phyloP scores from a whole-genome alignment of 2,329 filamentous ascomycete genomes.

The Aspergillus costaricaensis region DNA sequence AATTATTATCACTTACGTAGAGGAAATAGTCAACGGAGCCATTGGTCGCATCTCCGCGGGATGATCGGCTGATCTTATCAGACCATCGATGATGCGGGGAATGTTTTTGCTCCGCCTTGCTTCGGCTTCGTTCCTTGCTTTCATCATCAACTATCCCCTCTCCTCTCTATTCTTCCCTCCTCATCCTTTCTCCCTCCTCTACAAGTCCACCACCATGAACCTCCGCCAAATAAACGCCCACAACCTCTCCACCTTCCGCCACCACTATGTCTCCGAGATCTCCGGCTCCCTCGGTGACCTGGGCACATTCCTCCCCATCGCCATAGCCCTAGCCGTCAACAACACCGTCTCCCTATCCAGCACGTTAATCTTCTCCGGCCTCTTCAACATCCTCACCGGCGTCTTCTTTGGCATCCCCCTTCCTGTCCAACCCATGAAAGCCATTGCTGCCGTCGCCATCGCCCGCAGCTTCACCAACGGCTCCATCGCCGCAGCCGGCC shows the following conservation, averaged over 20 bases:
- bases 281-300: conserved; percentile 88
- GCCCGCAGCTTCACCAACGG: conserved; percentile 64
- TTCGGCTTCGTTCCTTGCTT: neutral
- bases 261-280: conserved; percentile 69
- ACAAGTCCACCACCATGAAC: conserved; percentile 22
- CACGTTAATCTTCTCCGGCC: conserved; percentile 83
- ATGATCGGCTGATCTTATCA: neutral
- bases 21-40: too few relatives aligned
- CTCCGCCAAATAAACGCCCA: conserved; percentile 35
- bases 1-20: too few relatives aligned
- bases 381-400: conserved; percentile 84
- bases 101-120: neutral
- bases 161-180: neutral
- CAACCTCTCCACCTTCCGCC: conserved; percentile 59
- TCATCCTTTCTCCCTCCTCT: neutral
- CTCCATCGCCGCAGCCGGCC: conserved; percentile 78
- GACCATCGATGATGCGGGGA: neutral
- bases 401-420: conserved; percentile 82
- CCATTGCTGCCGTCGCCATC: conserved; percentile 89
- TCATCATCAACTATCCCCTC: neutral
- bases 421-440: conserved; percentile 87
- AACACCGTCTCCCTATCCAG: conserved; percentile 77
- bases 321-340: conserved; percentile 79
- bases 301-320: conserved; percentile 84
- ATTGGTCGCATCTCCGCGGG: neutral